Conservation (phyloP, 495 filamentous ascomycete species). For the Cladorrhinum samala region DNA sequence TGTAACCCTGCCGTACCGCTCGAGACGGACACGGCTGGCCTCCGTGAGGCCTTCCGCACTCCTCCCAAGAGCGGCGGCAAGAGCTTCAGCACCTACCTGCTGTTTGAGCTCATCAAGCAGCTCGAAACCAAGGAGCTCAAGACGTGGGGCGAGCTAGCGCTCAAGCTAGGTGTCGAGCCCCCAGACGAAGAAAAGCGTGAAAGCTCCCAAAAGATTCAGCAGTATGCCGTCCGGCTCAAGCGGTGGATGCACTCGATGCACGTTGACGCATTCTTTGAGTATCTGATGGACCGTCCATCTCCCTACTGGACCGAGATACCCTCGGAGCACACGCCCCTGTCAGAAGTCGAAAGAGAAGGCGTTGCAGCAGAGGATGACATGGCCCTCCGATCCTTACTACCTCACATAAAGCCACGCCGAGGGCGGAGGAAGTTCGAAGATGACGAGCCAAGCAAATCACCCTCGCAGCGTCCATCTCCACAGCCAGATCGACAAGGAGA, state of each 20-base stretch:
- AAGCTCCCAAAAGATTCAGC: constrained; percentile 94
- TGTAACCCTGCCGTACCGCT: constrained; percentile 75
- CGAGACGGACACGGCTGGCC: constrained; percentile 63
- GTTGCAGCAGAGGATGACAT: constrained; percentile 89
- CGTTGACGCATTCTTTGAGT: constrained; percentile 94
- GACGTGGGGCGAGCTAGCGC: constrained; percentile 89
- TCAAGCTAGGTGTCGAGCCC: constrained; percentile 84
- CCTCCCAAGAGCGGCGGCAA: constrained; percentile 92
- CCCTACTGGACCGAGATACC: constrained; percentile 82
- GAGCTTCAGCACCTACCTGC: constrained; percentile 73
- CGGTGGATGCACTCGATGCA: constrained; percentile 99
- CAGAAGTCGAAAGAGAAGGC: constrained; percentile 68
- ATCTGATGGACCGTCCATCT: constrained; percentile 72
- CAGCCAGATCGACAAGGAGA: constrained; percentile 51
- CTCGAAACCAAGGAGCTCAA: constrained; percentile 86
- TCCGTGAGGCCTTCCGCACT: constrained; percentile 73
- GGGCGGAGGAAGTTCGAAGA: constrained; percentile 81
- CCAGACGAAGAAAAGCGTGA: constrained; percentile 81
- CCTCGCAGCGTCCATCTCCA: constrained; percentile 61
- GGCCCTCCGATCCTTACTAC: constrained; percentile 80
- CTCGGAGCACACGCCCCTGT: constrained; percentile 51
- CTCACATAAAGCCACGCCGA: constrained; percentile 83
- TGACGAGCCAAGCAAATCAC: constrained; percentile 54
- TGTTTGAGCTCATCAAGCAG: constrained; percentile 78
- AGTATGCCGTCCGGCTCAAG: constrained; percentile 93